Evolutionary conservation across 202 grass and related monocot genomes (phyloP), one percentile per base, ranked within the genome.

Genomic region (Schoenoplectus tabernaemontani): DNA sequence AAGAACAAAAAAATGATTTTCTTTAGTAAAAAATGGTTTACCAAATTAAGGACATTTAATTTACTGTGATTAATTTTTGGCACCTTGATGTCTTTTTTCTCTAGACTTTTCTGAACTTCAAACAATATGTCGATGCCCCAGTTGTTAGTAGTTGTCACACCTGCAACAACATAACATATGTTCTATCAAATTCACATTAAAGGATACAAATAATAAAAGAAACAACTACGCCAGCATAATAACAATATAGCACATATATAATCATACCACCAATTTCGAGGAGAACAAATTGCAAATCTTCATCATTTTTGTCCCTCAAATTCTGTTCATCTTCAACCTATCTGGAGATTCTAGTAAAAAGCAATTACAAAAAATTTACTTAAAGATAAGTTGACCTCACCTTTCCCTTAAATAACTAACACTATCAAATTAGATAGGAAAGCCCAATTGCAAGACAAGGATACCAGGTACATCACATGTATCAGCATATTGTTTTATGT

Each of bases 341-440:
- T 97, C 93, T 93, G 78, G 81, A 57, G 28, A 97, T 93, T 83
- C 93, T 97, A 39, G 1, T 15, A 32, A 8, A 4, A 71, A 81
- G 0, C 34, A 61, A 24, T 54, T 22, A 83, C 16, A 50, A 61
- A 19, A 43, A 41, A 83, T 86, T 78, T n/a, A 19, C 67, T 81
- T 51, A 11, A 51, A 7, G 81, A 62, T 13, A 32, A 64, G 3
- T 46, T 19, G 2, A 32, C 34, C 19, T 74, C 65, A 97, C 93
- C 93, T 91, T 82, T 97, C 93, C 65, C 85, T 83, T 56, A 97
- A 22, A 80, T 97, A 97, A 13, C 93, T 85, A 3, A 91, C 83
- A 23, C 86, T 93, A 36, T 85, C 79, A 76, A 88, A 93, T 38
- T 82, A 97, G 42, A 97, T 89, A 5, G 93, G 90, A 75, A 91